Evolutionary conservation across 495 filamentous ascomycete genomes (phyloP).

Genomic region (Tuber brumale): DNA sequence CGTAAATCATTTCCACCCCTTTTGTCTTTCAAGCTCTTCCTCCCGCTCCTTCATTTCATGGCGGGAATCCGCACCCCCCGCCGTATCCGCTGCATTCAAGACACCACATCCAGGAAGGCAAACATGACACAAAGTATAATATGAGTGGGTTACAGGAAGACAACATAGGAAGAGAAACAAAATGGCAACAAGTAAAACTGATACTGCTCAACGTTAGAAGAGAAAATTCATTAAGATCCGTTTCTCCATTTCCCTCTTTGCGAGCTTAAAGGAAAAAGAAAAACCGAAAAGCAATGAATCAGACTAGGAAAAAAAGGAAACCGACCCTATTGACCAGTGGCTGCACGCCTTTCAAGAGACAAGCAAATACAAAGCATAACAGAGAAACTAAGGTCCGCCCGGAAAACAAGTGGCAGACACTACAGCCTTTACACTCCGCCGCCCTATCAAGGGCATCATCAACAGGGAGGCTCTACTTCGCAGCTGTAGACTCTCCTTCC

Average conservation of each 20-base stretch:
- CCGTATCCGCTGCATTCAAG: background rate
- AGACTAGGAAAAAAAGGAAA: background rate
- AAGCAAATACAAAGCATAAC: background rate
- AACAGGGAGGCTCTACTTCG: background rate
- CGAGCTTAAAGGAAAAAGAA: slow-evolving; percentile 1
- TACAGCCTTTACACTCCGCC: background rate
- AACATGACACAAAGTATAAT: background rate
- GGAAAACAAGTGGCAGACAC: background rate
- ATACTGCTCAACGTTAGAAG: slow-evolving; percentile 9
- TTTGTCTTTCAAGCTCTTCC: background rate
- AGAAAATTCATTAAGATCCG: slow-evolving; percentile 6
- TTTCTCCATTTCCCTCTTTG: slow-evolving; percentile 11
- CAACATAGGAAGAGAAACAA: background rate
- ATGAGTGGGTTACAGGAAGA: background rate
- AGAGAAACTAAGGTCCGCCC: background rate
- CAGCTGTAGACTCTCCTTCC: background rate
- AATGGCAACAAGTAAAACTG: slow-evolving; percentile 13
- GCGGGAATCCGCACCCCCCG: background rate
- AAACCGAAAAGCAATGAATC: background rate
- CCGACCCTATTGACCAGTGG: background rate
- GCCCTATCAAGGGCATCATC: background rate
- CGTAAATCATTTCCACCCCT: background rate
- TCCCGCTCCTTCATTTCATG: background rate
- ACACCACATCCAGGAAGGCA: background rate
- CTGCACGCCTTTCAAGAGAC: slow-evolving; percentile 2